Evolutionary conservation across 495 filamentous ascomycete genomes (phyloP).

Genomic region (Venustampulla echinocandica): DNA sequence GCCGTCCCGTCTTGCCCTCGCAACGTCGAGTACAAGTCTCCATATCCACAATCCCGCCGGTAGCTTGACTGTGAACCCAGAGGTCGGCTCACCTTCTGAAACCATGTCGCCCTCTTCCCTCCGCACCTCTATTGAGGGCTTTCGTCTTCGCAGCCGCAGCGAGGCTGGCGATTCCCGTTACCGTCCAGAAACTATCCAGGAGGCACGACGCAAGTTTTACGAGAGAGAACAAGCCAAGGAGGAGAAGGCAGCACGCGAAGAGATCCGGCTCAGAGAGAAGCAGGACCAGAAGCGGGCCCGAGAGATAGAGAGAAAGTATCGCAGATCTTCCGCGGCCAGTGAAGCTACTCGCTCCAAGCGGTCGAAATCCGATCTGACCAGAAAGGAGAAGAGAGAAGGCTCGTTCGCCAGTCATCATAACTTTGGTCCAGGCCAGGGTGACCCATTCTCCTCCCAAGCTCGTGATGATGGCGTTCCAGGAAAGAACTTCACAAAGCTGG

Average conservation of each 20-base stretch:
- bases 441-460: neutral
- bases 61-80: conserved; percentile 15
- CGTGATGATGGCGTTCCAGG: neutral
- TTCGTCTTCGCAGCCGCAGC: conserved; percentile 43
- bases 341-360: conserved; percentile 17
- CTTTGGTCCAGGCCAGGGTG: neutral
- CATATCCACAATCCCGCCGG: conserved; percentile 20
- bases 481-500: conserved; percentile 1
- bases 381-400: conserved; percentile 11
- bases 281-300: conserved; percentile 17
- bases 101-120: conserved; percentile 21
- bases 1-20: conserved; percentile 25
- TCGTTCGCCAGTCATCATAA: conserved; percentile 10
- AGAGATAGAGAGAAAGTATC: conserved; percentile 12
- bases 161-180: conserved; percentile 39
- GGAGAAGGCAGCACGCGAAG: conserved; percentile 46
- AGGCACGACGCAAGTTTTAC: conserved; percentile 44
- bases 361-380: conserved; percentile 17
- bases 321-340: conserved; percentile 15
- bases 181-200: conserved; percentile 38
- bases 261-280: conserved; percentile 31
- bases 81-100: conserved; percentile 19
- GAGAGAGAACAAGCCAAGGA: conserved; percentile 46
- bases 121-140: conserved; percentile 41
- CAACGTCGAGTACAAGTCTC: conserved; percentile 30